Evolutionary conservation across 371 early-diverging fungal species (phyloP).

Genomic region (Rozella allomycis): DNA sequence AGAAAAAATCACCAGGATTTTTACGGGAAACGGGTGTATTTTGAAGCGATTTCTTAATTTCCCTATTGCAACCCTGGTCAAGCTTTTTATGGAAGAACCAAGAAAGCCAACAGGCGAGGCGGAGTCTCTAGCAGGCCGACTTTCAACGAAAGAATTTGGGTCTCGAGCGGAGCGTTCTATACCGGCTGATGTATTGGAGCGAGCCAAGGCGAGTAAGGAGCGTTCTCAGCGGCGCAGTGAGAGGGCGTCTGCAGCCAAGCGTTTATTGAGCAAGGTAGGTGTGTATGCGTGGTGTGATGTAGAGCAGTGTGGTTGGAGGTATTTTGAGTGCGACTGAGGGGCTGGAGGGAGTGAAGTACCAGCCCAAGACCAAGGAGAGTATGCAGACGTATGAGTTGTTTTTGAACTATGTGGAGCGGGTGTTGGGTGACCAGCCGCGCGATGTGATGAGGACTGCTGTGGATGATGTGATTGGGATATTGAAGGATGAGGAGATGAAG

Average conservation of each 20-base stretch:
- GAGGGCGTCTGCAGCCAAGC: conserved; percentile 1
- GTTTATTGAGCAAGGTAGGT: background rate
- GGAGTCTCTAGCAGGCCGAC: conserved; percentile 65
- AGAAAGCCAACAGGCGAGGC: conserved; percentile 90
- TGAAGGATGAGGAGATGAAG: conserved; percentile 61
- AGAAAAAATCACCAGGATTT: too few species aligned
- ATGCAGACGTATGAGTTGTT: conserved; percentile 69
- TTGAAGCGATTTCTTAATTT: too few species aligned
- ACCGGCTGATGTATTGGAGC: conserved; percentile 2
- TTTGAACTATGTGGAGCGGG: conserved; percentile 48
- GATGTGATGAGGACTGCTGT: conserved; percentile 76
- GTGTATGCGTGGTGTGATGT: conserved; percentile 56
- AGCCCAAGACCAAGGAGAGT: conserved; percentile 84
- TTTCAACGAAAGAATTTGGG: conserved; percentile 68
- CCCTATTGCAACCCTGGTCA: too few species aligned
- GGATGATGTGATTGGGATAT: conserved; percentile 52
- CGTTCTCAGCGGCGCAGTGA: background rate
- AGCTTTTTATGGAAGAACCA: too few species aligned
- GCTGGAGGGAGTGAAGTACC: conserved; percentile 60
- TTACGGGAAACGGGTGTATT: too few species aligned
- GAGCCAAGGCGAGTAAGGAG: background rate
- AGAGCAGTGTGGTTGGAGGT: too few species aligned
- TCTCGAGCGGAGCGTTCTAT: conserved; percentile 38
- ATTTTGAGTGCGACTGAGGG: conserved; percentile 79
- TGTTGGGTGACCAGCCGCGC: conserved; percentile 67